These are phyloP conservation scores for Coniochaeta pulveracea DNA, from an alignment of 2,329 filamentous ascomycete genomes.

Conservation along the genomic window DNA sequence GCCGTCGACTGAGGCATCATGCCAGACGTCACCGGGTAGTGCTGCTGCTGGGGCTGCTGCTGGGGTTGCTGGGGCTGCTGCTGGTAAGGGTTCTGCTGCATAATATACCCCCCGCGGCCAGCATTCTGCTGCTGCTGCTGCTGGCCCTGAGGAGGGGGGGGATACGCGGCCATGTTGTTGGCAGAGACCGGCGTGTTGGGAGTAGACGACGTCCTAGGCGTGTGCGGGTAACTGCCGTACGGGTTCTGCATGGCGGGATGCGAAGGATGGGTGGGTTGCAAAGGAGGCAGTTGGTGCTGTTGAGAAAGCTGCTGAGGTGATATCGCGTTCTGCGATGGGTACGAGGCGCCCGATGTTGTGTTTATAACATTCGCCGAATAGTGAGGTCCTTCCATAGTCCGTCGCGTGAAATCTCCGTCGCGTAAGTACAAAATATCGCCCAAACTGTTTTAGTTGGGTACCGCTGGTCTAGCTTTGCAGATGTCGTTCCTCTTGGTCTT, in stretches of 20 bases:
- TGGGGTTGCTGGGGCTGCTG: slow-evolving; percentile 43
- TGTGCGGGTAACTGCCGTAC: slow-evolving; percentile 50
- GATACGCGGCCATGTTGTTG: slow-evolving; percentile 41
- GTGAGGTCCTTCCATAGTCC: slow-evolving; percentile 43
- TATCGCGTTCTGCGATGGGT: slow-evolving; percentile 33
- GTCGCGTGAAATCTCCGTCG: too few species aligned
- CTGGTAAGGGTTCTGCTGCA: slow-evolving; percentile 38
- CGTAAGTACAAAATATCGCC: slow-evolving; percentile 22
- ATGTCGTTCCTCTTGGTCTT: neutral
- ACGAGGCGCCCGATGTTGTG: slow-evolving; percentile 35
- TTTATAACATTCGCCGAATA: slow-evolving; percentile 46
- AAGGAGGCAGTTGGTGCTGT: slow-evolving; percentile 37
- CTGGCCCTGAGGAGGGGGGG: slow-evolving; percentile 28
- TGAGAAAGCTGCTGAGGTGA: slow-evolving; percentile 40
- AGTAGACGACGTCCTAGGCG: slow-evolving; percentile 50
- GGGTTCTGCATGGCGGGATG: slow-evolving; percentile 37
- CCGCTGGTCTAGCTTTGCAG: slow-evolving; percentile 8
- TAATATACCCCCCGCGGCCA: slow-evolving; percentile 41
- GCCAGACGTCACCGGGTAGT: slow-evolving; percentile 41
- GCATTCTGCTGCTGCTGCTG: too few species aligned
- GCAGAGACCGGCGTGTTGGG: slow-evolving; percentile 48
- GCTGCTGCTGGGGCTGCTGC: slow-evolving; percentile 39
- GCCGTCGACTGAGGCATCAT: slow-evolving; percentile 59
- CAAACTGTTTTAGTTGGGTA: slow-evolving; percentile 16
- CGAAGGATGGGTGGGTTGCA: slow-evolving; percentile 33